Evolutionary conservation across 2,329 filamentous ascomycete species (phyloP).

Genomic region (Diaporthe vexans): DNA sequence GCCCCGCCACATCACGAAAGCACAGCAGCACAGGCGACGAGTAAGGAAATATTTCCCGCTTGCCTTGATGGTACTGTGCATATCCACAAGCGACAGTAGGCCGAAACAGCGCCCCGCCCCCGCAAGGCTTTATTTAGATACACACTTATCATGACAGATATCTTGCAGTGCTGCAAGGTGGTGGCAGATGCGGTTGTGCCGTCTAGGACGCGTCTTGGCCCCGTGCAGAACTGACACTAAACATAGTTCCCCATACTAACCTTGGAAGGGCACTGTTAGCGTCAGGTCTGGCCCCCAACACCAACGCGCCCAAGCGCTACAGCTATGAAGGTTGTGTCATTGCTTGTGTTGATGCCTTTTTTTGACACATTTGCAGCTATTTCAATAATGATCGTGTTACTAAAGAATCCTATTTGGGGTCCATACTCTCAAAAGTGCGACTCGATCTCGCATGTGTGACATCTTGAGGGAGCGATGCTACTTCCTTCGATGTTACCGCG

Average conservation of each 20-base stretch:
- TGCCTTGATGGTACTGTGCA: not conserved
- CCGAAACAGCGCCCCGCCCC: not conserved
- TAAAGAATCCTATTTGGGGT: not conserved
- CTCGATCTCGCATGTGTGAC: not conserved
- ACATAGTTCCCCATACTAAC: not conserved
- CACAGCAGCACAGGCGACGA: not conserved
- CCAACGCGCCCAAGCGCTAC: not conserved
- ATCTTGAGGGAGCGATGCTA: not conserved
- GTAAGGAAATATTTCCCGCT: slow-evolving; percentile 8
- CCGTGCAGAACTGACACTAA: not conserved
- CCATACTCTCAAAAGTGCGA: not conserved
- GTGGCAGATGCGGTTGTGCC: not conserved
- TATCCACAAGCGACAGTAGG: not conserved
- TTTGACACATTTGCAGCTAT: not conserved
- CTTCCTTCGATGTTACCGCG: not conserved
- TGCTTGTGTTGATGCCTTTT: not conserved
- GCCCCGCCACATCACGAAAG: slow-evolving; percentile 17
- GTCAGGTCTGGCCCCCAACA: not conserved
- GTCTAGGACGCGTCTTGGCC: not conserved
- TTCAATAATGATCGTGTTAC: not conserved
- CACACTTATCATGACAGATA: not conserved
- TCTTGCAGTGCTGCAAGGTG: not conserved
- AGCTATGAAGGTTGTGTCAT: not conserved
- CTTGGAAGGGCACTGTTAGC: not conserved
- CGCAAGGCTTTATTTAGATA: not conserved